A percentile compares a stretch with the other conserved stretches of the same genome.
Evolutionary conservation across 768 basidiomycete species (phyloP).

Genomic region (Rickenella mellea): DNA sequence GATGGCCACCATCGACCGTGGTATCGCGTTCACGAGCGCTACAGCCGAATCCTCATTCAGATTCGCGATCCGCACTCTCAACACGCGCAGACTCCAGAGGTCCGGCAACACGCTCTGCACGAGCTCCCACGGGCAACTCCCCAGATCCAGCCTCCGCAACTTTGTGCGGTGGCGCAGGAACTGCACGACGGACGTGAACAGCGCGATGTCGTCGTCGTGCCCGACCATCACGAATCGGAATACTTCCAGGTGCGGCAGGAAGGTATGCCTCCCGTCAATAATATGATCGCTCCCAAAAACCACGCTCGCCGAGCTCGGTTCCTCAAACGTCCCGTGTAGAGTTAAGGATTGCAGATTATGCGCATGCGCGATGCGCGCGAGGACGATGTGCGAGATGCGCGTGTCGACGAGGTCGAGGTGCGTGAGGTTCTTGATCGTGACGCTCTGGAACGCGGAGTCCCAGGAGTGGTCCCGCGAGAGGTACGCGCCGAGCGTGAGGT

Average conservation of each 20-base stretch:
- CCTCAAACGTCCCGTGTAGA: constrained; percentile 57
- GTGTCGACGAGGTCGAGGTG: constrained; percentile 66
- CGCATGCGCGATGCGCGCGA: constrained; percentile 54
- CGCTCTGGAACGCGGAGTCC: constrained; percentile 55
- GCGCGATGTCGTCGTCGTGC: constrained; percentile 42
- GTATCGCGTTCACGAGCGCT: constrained; percentile 24
- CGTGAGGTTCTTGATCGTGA: constrained; percentile 55
- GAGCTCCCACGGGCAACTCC: constrained; percentile 58
- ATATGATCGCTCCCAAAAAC: constrained; percentile 56
- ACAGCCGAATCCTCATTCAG: constrained; percentile 28
- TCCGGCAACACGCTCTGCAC: constrained; percentile 41
- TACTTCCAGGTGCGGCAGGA: constrained; percentile 50
- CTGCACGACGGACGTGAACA: constrained; percentile 46
- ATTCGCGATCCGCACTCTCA: constrained; percentile 48
- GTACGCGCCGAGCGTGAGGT: constrained; percentile 63
- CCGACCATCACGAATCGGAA: constrained; percentile 59
- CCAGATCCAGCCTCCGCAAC: constrained; percentile 50
- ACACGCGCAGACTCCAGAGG: constrained; percentile 40
- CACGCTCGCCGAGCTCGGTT: constrained; percentile 44
- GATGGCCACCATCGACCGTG: constrained; percentile 38
- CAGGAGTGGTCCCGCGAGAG: constrained; percentile 55
- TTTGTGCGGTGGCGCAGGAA: constrained; percentile 40
- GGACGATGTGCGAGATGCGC: constrained; percentile 52
- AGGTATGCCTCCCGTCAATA: constrained; percentile 46
- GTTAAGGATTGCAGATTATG: constrained; percentile 53